Percentiles rank a stretch among this genome's conserved stretches.
These are phyloP conservation scores for Sugiyamaella boreocaroliniensis DNA, from an alignment of 805 yeast genomes.

Conservation along the genomic window DNA sequence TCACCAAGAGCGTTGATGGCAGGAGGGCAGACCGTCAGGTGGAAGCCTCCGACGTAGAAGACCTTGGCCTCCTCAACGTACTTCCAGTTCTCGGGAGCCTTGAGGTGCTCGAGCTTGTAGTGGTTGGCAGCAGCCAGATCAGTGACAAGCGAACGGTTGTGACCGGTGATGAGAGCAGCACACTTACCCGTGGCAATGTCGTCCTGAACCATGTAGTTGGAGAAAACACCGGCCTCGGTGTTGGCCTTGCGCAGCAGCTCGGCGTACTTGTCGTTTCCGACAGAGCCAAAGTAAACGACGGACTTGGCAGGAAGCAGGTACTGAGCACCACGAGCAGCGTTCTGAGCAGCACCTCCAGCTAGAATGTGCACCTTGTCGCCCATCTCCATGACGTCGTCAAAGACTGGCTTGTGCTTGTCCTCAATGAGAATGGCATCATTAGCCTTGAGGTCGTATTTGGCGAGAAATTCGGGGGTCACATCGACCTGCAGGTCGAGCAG, in stretches of 20 bases:
- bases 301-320: conserved; percentile 73
- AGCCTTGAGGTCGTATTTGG: conserved; percentile 76
- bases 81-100: conserved; percentile 84
- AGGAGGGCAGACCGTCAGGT: conserved; percentile 93
- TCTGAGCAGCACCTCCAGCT: conserved; percentile 99
- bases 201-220: conserved; percentile 72
- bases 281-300: conserved; percentile 93
- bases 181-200: conserved; percentile 90
- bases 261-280: conserved; percentile 86
- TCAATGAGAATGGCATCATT: conserved; percentile 90
- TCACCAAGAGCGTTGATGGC: conserved; percentile 85
- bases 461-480: conserved; percentile 47
- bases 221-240: conserved; percentile 76
- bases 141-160: conserved; percentile 87
- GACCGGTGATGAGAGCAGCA: conserved; percentile 88
- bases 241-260: conserved; percentile 79
- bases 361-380: conserved; percentile 57
- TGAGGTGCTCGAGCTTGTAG: conserved; percentile 82
- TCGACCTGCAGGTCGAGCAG: conserved; percentile 39
- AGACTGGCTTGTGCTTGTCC: conserved; percentile 79
- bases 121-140: conserved; percentile 98
- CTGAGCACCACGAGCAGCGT: conserved; percentile 98
- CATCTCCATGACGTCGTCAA: conserved; percentile 58
- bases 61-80: conserved; percentile 71
- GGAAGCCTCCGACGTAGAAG: conserved; percentile 98